Conservation (phyloP, 352 stramenopile genomes). For the Phytophthora crassamura region DNA sequence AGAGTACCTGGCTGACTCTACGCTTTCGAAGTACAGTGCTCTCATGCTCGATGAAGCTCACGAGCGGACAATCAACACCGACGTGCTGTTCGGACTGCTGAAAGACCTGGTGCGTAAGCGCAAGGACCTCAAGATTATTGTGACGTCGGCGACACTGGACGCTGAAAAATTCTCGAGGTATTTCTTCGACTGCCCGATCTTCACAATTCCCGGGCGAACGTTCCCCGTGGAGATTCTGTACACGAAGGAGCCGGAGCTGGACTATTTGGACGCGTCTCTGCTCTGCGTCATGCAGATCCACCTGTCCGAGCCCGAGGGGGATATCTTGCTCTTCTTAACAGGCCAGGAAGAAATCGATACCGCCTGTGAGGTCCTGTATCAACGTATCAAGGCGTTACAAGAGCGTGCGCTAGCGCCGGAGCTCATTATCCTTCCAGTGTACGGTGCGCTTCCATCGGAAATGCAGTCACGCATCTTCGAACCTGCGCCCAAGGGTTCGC, state of each 20-base stretch:
- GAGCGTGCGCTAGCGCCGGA: conserved; percentile 94
- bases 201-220: conserved; percentile 98
- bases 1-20: conserved; percentile 98
- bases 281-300: conserved; percentile 99
- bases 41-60: conserved; percentile 99
- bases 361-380: conserved; percentile 97
- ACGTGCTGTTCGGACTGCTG: conserved; percentile 98
- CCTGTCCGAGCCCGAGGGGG: conserved; percentile 96
- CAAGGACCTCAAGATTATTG: conserved; percentile 91
- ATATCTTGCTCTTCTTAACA: conserved; percentile 99
- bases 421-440: conserved; percentile 98
- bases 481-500: conserved; percentile 93
- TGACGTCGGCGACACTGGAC: conserved; percentile 96
- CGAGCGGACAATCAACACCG: conserved; percentile 98
- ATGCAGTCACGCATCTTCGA: conserved; percentile 99
- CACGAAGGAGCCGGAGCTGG: conserved; percentile 97
- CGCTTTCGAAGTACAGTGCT: conserved; percentile 94
- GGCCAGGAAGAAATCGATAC: conserved; percentile 99
- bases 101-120: conserved; percentile 89
- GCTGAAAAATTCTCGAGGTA: conserved; percentile 98
- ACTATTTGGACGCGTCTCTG: conserved; percentile 98
- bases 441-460: conserved; percentile 97
- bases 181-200: conserved; percentile 98
- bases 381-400: conserved; percentile 97
- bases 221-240: conserved; percentile 99